These are phyloP conservation scores for Oldenlandia corymbosa DNA, from an alignment of 257 asterid species.

Conservation along the genomic window DNA sequence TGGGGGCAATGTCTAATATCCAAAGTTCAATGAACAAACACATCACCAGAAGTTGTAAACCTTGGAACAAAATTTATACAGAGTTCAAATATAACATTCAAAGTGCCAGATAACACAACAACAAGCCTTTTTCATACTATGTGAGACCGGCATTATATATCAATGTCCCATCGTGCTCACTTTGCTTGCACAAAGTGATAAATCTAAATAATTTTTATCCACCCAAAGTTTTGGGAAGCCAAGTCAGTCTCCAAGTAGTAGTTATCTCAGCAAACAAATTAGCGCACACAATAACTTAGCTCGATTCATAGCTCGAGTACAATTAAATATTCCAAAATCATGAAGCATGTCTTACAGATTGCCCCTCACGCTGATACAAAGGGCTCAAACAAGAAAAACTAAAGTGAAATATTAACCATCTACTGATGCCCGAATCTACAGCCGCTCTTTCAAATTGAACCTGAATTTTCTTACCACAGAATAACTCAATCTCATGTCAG, in stretches of 20 bases:
- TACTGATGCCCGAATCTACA: not conserved
- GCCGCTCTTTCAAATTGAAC: not conserved
- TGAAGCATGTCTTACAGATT: not conserved
- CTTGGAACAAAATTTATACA: too few relatives aligned
- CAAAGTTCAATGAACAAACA: too few relatives aligned
- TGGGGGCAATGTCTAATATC: too few relatives aligned
- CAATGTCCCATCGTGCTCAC: too few relatives aligned
- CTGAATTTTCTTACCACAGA: not conserved
- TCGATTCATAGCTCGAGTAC: not conserved
- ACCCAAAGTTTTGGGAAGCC: not conserved
- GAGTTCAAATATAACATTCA: too few relatives aligned
- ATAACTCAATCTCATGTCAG: not conserved
- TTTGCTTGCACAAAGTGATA: not conserved
- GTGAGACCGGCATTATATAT: too few relatives aligned
- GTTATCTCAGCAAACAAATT: not conserved
- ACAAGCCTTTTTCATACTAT: too few relatives aligned
- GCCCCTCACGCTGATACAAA: not conserved
- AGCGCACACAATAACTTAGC: not conserved
- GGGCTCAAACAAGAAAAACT: not conserved
- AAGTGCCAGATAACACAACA: too few relatives aligned
- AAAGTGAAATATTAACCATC: not conserved
- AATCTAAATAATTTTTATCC: not conserved
- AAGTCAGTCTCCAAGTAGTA: not conserved
- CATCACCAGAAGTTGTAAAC: too few relatives aligned
- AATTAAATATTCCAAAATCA: not conserved